These are phyloP conservation scores for Candida suzukii DNA, from an alignment of 805 yeast species.

Conservation along the genomic window DNA sequence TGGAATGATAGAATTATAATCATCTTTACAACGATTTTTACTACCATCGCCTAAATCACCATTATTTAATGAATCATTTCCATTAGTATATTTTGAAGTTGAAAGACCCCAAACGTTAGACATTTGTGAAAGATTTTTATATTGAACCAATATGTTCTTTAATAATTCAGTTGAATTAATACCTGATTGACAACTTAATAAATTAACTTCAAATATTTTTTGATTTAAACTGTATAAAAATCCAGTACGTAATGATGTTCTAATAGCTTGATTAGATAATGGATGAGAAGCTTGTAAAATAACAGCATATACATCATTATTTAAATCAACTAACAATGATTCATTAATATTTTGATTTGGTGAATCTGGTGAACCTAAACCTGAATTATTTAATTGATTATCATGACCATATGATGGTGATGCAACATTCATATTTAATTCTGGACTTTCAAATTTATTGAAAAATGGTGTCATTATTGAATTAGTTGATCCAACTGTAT, in stretches of 20 bases:
- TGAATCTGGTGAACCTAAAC: conserved; percentile 4
- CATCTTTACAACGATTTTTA: conserved; percentile 7
- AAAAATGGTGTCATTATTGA: conserved; percentile 7
- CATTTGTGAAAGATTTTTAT: conserved; percentile 45
- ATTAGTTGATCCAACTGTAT: conserved; percentile 20
- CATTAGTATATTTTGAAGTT: neutral
- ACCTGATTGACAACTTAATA: conserved; percentile 67
- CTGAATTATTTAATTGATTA: conserved; percentile 1
- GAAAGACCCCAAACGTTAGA: conserved; percentile 30
- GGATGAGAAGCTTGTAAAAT: conserved; percentile 58
- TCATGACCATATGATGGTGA: conserved; percentile 10
- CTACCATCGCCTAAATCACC: conserved; percentile 15
- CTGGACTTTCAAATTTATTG: conserved; percentile 21
- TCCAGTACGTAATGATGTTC: conserved; percentile 67
- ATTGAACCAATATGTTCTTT: conserved; percentile 51
- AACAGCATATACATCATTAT: conserved; percentile 47
- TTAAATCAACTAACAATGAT: conserved; percentile 36
- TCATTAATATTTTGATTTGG: neutral
- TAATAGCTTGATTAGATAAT: conserved; percentile 60
- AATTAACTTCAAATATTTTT: conserved; percentile 49
- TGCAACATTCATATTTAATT: conserved; percentile 18
- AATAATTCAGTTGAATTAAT: conserved; percentile 50
- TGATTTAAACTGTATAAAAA: conserved; percentile 40
- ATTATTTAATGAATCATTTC: neutral
- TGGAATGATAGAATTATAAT: conserved; percentile 42